A percentile compares a stretch with the other conserved stretches of the same genome.
phyloP scores from a whole-genome alignment of 306 rosid genomes.

The Trifolium fragiferum region DNA sequence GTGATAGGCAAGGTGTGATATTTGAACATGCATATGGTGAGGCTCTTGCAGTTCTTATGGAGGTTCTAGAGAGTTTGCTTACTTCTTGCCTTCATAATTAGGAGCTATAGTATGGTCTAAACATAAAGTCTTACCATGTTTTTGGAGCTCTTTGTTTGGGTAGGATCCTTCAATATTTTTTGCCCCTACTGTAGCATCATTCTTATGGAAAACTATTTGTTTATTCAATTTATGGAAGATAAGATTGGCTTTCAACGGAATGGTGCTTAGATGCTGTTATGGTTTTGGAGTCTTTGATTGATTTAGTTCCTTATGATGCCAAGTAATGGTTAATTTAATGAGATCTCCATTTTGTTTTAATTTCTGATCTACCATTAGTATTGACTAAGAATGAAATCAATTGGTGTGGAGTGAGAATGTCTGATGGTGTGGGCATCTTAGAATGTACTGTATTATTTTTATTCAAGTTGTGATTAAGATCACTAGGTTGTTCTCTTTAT shows the following conservation, averaged over 20 bases:
- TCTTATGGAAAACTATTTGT: conserved; percentile 30
- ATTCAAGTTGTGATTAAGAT: conserved; percentile 30
- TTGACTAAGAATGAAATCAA: conserved; percentile 26
- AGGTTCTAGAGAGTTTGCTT: conserved; percentile 42
- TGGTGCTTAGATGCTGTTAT: conserved; percentile 37
- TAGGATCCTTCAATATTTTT: conserved; percentile 36
- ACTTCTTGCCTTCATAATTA: conserved; percentile 28
- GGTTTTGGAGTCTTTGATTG: conserved; percentile 39
- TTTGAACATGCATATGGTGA: conserved; percentile 40
- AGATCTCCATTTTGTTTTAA: conserved; percentile 10
- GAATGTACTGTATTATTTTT: conserved; percentile 21
- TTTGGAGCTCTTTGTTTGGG: conserved; percentile 40
- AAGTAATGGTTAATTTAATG: conserved; percentile 39
- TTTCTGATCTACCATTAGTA: conserved; percentile 16
- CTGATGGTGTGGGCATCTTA: conserved; percentile 31
- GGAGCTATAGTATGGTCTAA: conserved; percentile 45
- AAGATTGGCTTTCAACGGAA: conserved; percentile 31
- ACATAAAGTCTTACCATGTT: conserved; percentile 32
- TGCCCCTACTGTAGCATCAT: conserved; percentile 23
- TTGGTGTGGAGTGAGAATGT: conserved; percentile 18
- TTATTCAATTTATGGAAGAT: conserved; percentile 42
- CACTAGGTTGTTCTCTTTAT: conserved; percentile 37
- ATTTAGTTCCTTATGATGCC: conserved; percentile 39
- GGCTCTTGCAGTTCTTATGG: conserved; percentile 49
- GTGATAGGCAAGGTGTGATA: conserved; percentile 48